Conservation (phyloP, 2,329 filamentous ascomycete species). For the Diplodia corticola region DNA sequence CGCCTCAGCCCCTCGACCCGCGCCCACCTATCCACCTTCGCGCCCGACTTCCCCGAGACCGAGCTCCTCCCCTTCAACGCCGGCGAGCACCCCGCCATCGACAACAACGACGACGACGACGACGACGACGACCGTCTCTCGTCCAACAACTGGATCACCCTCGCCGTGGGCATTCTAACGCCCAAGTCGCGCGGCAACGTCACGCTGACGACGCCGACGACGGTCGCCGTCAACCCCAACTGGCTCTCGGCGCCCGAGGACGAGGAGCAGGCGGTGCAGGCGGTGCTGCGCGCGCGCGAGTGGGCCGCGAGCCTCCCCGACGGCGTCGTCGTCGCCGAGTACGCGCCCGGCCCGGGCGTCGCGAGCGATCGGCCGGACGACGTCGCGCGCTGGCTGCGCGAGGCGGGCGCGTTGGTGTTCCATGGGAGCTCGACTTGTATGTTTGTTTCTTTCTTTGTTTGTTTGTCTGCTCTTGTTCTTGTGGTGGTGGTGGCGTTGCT, state of each 20-base stretch:
- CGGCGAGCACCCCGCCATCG: too few relatives aligned
- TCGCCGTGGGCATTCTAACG: conserved; percentile 33
- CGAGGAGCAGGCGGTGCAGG: conserved; percentile 34
- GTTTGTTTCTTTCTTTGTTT: background rate
- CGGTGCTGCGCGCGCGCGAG: conserved; percentile 34
- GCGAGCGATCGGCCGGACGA: conserved; percentile 27
- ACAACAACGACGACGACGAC: too few relatives aligned
- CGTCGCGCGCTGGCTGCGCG: too few relatives aligned
- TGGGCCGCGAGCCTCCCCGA: conserved; percentile 1
- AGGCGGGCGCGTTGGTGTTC: conserved; percentile 25
- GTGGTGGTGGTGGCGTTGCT: too few relatives aligned
- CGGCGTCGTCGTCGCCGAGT: background rate
- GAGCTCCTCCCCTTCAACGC: too few relatives aligned
- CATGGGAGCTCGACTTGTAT: conserved; percentile 39
- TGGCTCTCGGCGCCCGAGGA: conserved; percentile 40
- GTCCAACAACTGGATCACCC: conserved; percentile 22
- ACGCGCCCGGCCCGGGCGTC: conserved; percentile 26
- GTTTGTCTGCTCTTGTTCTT: too few relatives aligned
- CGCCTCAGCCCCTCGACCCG: too few relatives aligned
- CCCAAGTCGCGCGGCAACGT: conserved; percentile 40
- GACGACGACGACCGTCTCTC: too few relatives aligned
- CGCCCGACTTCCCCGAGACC: too few relatives aligned
- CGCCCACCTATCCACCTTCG: too few relatives aligned
- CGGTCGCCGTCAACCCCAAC: conserved; percentile 34
- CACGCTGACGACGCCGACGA: conserved; percentile 32